Evolutionary conservation across 2,329 filamentous ascomycete genomes (phyloP).

Genomic region (Immersiporthe knoxdaviesiana): DNA sequence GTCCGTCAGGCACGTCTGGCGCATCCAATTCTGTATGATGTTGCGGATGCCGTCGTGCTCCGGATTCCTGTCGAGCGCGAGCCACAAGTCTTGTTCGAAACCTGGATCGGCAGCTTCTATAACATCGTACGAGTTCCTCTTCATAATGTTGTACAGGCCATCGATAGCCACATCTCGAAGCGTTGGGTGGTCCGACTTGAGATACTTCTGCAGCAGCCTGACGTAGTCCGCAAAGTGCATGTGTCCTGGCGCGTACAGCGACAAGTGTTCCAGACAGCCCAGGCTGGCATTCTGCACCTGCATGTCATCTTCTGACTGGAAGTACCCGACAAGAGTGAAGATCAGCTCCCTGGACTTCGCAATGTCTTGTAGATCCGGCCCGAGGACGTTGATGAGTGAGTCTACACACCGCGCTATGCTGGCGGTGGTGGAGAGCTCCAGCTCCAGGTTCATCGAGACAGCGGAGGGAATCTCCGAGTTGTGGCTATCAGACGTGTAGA

Average conservation of each 20-base stretch:
- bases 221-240: slow-evolving; percentile 87
- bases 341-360: slow-evolving; percentile 91
- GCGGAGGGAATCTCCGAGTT: slow-evolving; percentile 80
- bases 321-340: slow-evolving; percentile 80
- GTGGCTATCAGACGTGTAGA: slow-evolving; percentile 91
- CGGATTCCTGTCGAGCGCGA: slow-evolving; percentile 78
- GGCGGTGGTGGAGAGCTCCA: slow-evolving; percentile 79
- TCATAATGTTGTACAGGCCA: slow-evolving; percentile 93
- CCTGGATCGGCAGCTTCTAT: slow-evolving; percentile 74
- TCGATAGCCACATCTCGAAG: slow-evolving; percentile 82
- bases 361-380: slow-evolving; percentile 91
- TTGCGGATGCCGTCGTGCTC: slow-evolving; percentile 80
- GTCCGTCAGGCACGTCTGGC: slow-evolving; percentile 81
- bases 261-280: slow-evolving; percentile 85
- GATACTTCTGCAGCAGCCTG: slow-evolving; percentile 74
- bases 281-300: slow-evolving; percentile 77
- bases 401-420: slow-evolving; percentile 88
- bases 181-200: slow-evolving; percentile 69
- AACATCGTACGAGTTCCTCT: slow-evolving; percentile 83
- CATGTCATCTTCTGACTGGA: slow-evolving; percentile 73
- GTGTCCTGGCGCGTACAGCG: slow-evolving; percentile 85
- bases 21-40: slow-evolving; percentile 90
- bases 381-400: slow-evolving; percentile 94
- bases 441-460: slow-evolving; percentile 86
- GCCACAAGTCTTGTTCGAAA: slow-evolving; percentile 90